Conservation (phyloP, 306 rosid species). For the Dicorynia guianensis region DNA sequence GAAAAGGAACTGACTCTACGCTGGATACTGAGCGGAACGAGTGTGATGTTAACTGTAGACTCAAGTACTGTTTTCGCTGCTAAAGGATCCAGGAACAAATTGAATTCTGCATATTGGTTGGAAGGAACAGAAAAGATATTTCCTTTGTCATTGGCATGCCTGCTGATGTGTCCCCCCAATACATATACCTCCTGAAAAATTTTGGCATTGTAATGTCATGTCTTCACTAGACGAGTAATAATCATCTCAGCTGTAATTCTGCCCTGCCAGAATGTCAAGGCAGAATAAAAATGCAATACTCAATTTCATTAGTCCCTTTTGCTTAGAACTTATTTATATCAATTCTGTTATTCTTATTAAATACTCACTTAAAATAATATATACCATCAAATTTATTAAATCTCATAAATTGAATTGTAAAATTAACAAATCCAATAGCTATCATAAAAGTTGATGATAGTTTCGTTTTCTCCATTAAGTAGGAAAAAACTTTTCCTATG, state of each 20-base stretch:
- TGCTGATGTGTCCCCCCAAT: constrained; percentile 81
- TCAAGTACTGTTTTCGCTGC: constrained; percentile 76
- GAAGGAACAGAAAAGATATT: constrained; percentile 79
- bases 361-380: too few species aligned
- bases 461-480: too few species aligned
- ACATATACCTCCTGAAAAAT: constrained; percentile 74
- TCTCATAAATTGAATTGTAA: too few species aligned
- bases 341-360: too few species aligned
- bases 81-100: constrained; percentile 85
- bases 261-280: background rate
- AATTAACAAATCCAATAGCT: too few species aligned
- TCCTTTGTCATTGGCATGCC: constrained; percentile 59
- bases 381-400: too few species aligned
- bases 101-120: constrained; percentile 80
- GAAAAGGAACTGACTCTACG: constrained; percentile 61
- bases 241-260: constrained; percentile 23
- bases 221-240: constrained; percentile 6
- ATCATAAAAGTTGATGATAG: too few species aligned
- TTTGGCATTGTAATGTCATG: constrained; percentile 12
- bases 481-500: too few species aligned
- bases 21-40: constrained; percentile 76
- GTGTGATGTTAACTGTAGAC: constrained; percentile 67
- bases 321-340: background rate
- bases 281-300: constrained; percentile 7
- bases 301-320: constrained; percentile 1